Conservation (phyloP, 345 rosid genomes). For the Abelmoschus esculentus region DNA sequence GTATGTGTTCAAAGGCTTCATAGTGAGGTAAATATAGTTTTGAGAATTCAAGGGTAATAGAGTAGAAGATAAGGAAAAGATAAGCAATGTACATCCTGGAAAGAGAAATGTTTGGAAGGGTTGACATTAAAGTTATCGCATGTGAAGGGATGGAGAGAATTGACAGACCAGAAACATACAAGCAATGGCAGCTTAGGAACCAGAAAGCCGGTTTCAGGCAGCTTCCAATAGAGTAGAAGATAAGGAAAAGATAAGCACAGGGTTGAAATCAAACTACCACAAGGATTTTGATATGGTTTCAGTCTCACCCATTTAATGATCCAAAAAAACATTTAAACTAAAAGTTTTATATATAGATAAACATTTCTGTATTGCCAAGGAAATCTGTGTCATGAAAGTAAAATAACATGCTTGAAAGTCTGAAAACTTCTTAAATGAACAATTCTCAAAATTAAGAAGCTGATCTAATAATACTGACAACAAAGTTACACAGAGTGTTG, state of each 20-base stretch:
- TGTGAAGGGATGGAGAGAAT: constrained; percentile 54
- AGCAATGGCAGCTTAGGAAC: constrained; percentile 36
- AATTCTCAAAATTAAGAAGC: not conserved
- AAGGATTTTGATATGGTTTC: constrained; percentile 42
- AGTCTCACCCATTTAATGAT: no score
- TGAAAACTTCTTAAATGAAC: not conserved
- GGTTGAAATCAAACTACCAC: constrained; percentile 38
- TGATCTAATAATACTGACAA: not conserved
- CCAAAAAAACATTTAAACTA: no score
- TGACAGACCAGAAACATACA: constrained; percentile 33
- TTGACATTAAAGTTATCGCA: constrained; percentile 43
- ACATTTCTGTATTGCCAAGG: no score
- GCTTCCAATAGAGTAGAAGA: constrained; percentile 33
- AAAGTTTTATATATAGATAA: no score
- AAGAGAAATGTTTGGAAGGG: constrained; percentile 39
- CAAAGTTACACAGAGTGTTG: not conserved
- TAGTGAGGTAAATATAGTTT: no score
- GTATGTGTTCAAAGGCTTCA: no score
- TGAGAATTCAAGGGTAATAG: no score
- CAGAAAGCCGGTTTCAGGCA: constrained; percentile 36
- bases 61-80: no score
- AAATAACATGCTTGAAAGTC: no score
- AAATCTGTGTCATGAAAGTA: not conserved
- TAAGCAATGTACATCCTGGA: constrained; percentile 50
- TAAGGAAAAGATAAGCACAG: constrained; percentile 33